Base-by-base conservation (phyloP, 2,329 filamentous ascomycete genomes). In the Colletotrichum limetticola region DNA sequence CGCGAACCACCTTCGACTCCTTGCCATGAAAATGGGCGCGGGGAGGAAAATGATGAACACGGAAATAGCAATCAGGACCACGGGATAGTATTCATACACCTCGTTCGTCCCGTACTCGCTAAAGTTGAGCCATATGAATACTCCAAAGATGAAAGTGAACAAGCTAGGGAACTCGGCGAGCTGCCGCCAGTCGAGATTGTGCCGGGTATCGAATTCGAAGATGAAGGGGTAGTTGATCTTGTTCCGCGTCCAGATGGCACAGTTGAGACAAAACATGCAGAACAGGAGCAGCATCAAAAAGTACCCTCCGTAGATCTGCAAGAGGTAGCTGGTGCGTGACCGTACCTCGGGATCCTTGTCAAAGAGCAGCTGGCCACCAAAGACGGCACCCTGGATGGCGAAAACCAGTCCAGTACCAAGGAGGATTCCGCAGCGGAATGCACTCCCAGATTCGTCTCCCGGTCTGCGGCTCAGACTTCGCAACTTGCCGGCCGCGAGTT, bases 201-300 rank as follows among this genome's bases (percentile, higher is more conserved):
- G 91, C 71, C 96, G 89, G 66, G 92, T 92, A 85, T 98, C 95
- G 79, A 98, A 97, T 83, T 99, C 97, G 79, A 99, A 99, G 77
- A 98, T 95, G 82, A 98, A 98, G 66, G 93, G 90, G 81, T 98
- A 98, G 80, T 99, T 99, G 83, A 99, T 94, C 82, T 96, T 97
- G 80, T 92, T 91, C 64, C 86, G 86, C 6, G 91, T 91, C 95
- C 96, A 99, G 19, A 97, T 84, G 68, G 92, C 91, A 80, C 95
- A 97, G 78, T 95, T 92, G 46, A 98, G 78, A 78, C 93, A 95
- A 79, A 98, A 98, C n/a, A 97, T 84, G 11, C 93, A 85, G 78
- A 97, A 92, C 24, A 98, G 86, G 57, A 95, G 88, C 5, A 97
- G 87, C 82, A 94, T 91, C 32, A 98, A 86, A 77, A 98, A 97